phyloP scores from a whole-genome alignment of 192 early-diverging fungal genomes.

The Allomyces javanicus region DNA sequence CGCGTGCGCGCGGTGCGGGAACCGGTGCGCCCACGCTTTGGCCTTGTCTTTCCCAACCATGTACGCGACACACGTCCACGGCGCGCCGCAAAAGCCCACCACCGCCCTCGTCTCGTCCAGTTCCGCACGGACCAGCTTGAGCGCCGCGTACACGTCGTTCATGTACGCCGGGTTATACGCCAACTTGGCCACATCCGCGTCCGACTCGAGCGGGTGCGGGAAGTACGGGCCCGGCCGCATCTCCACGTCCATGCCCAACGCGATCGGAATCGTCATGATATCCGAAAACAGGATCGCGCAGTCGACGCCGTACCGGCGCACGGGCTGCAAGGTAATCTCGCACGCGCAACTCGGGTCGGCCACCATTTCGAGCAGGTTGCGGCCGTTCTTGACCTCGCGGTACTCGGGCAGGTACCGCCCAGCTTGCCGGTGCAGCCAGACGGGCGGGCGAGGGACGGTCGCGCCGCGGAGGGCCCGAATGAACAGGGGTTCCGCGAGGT shows the following conservation, averaged over 20 bases:
- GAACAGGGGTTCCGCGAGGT: background rate
- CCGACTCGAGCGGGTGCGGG: slow-evolving; percentile 47
- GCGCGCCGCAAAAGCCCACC: slow-evolving; percentile 92
- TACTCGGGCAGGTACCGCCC: slow-evolving; percentile 73
- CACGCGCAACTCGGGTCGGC: slow-evolving; percentile 78
- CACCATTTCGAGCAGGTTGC: slow-evolving; percentile 81
- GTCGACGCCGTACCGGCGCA: slow-evolving; percentile 79
- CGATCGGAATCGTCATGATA: slow-evolving; percentile 92
- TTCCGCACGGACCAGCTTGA: slow-evolving; percentile 71
- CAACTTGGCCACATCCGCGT: slow-evolving; percentile 36
- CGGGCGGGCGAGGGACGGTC: slow-evolving; percentile 30
- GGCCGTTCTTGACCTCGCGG: slow-evolving; percentile 48
- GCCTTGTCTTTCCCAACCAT: slow-evolving; percentile 79
- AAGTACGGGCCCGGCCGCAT: slow-evolving; percentile 84
- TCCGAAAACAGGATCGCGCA: slow-evolving; percentile 97
- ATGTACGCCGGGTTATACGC: slow-evolving; percentile 23
- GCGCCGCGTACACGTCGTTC: slow-evolving; percentile 58
- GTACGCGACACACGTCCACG: slow-evolving; percentile 96
- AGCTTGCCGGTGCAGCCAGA: slow-evolving; percentile 98
- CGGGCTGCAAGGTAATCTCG: slow-evolving; percentile 85
- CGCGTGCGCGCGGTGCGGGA: slow-evolving; percentile 50
- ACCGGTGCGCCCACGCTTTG: slow-evolving; percentile 70
- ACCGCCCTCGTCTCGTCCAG: slow-evolving; percentile 73
- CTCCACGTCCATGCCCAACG: slow-evolving; percentile 77
- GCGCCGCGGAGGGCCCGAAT: too few species aligned